A percentile compares a stretch with the other conserved stretches of the same genome.
These are phyloP conservation scores for Penicillium antarcticum DNA, from an alignment of 495 filamentous ascomycete genomes.

Conservation along the genomic window DNA sequence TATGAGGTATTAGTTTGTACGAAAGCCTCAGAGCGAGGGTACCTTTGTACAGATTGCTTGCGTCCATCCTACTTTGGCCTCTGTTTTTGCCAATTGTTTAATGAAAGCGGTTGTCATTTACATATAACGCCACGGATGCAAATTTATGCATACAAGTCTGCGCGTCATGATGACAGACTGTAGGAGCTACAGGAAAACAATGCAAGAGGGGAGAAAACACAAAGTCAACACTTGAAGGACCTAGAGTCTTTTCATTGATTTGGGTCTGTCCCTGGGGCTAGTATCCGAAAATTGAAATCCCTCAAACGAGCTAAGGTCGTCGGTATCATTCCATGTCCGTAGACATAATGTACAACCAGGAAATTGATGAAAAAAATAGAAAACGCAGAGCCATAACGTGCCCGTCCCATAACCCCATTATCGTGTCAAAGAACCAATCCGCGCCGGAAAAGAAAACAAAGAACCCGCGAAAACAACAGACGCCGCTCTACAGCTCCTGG, in stretches of 20 bases:
- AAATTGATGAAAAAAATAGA: constrained; percentile 60
- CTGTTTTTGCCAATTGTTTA: too few relatives aligned
- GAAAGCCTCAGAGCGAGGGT: too few relatives aligned
- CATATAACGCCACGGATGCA: too few relatives aligned
- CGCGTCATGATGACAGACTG: too few relatives aligned
- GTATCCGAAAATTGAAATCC: constrained; percentile 30
- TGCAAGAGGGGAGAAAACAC: too few relatives aligned
- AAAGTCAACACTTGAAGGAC: constrained; percentile 10
- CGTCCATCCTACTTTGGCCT: too few relatives aligned
- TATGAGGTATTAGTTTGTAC: too few relatives aligned
- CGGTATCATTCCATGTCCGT: constrained; percentile 62
- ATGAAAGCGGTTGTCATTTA: too few relatives aligned
- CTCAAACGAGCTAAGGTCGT: constrained; percentile 32
- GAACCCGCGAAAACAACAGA: constrained; percentile 45
- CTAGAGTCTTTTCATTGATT: constrained; percentile 32
- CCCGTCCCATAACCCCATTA: constrained; percentile 85
- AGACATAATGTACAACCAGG: constrained; percentile 93
- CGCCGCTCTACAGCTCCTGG: constrained; percentile 78
- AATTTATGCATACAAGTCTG: too few relatives aligned
- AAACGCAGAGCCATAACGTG: constrained; percentile 74
- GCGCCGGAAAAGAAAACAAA: constrained; percentile 58
- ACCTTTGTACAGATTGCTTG: too few relatives aligned
- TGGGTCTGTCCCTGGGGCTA: constrained; percentile 15
- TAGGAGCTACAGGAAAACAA: too few relatives aligned
- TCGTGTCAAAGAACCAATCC: constrained; percentile 71